phyloP scores from a whole-genome alignment of 345 rosid genomes.

The Populus alba region DNA sequence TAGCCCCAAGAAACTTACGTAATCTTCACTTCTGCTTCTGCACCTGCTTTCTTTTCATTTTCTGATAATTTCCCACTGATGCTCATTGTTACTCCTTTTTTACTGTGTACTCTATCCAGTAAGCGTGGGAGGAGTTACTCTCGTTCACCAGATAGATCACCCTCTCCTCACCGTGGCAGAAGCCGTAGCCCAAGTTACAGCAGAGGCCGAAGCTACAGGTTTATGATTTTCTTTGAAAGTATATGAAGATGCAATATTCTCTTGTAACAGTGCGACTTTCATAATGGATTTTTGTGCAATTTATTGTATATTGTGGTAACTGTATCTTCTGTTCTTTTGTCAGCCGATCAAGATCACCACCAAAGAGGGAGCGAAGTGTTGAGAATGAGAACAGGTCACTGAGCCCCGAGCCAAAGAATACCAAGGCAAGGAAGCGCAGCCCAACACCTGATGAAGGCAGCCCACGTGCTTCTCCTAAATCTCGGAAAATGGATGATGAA shows the following conservation, averaged over 20 bases:
- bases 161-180: conserved; percentile 70
- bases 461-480: conserved; percentile 29
- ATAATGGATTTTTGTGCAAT: background rate
- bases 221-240: background rate
- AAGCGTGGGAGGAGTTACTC: conserved; percentile 68
- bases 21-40: background rate
- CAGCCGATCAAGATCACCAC: conserved; percentile 75
- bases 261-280: background rate
- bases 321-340: background rate
- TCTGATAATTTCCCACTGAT: background rate
- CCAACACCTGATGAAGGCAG: conserved; percentile 45
- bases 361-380: conserved; percentile 54
- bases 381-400: conserved; percentile 34
- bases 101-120: background rate
- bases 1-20: conserved; percentile 83
- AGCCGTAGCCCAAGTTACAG: conserved; percentile 87
- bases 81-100: background rate
- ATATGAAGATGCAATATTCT: background rate
- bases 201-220: conserved; percentile 85
- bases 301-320: background rate
- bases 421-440: conserved; percentile 59
- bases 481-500: conserved; percentile 20
- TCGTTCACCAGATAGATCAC: conserved; percentile 54
- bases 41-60: background rate
- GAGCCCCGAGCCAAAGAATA: conserved; percentile 29